These are phyloP conservation scores for Xeromyces bisporus DNA, from an alignment of 495 filamentous ascomycete species.

Conservation along the genomic window DNA sequence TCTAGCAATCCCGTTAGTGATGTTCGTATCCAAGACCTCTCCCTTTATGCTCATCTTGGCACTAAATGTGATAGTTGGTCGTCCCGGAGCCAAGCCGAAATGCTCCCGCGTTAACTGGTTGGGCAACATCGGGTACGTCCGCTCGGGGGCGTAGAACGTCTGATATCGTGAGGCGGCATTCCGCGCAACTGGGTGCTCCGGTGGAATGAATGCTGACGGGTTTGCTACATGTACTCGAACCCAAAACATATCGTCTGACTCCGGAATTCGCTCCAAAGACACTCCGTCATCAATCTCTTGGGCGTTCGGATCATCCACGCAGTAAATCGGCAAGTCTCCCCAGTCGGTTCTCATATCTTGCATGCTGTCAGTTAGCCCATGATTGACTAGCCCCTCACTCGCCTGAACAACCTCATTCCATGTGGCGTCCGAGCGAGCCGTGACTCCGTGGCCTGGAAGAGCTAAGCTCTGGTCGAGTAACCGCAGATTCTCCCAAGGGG, in stretches of 20 bases:
- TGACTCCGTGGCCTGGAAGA: conserved; percentile 37
- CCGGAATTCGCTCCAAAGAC: conserved; percentile 50
- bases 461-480: conserved; percentile 44
- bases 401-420: conserved; percentile 14
- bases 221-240: conserved; percentile 86
- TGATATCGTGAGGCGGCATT: conserved; percentile 46
- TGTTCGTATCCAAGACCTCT: conserved; percentile 47
- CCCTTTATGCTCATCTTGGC: conserved; percentile 50
- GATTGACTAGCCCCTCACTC: conserved; percentile 11
- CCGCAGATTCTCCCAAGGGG: conserved; percentile 64
- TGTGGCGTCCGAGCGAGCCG: conserved; percentile 15
- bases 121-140: conserved; percentile 60
- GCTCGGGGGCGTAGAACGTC: conserved; percentile 61
- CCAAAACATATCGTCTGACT: conserved; percentile 47
- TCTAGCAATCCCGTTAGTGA: conserved; percentile 50
- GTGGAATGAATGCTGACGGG: conserved; percentile 62
- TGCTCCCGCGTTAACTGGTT: conserved; percentile 32
- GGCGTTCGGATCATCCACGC: conserved; percentile 57
- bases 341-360: conserved; percentile 50
- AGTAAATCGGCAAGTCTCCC: conserved; percentile 55
- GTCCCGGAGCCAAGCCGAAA: conserved; percentile 51
- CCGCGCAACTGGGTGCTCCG: conserved; percentile 38
- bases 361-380: conserved; percentile 31
- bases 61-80: conserved; percentile 70
- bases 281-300: conserved; percentile 81